Evolutionary conservation across 768 basidiomycete genomes (phyloP).

Genomic region (Obba rivulosa): DNA sequence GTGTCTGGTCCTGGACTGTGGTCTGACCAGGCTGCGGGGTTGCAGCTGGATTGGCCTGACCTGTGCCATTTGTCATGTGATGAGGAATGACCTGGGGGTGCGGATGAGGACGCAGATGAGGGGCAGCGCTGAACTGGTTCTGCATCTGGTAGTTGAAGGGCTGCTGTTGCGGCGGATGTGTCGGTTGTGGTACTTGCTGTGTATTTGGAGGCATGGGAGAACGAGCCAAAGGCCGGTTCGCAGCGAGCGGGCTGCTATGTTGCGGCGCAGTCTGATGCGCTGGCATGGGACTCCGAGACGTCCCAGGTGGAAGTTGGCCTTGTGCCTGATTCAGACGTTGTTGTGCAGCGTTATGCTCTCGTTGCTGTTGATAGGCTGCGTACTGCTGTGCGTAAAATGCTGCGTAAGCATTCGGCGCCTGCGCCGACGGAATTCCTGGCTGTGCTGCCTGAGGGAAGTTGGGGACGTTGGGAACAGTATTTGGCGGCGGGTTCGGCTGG

Average conservation of each 20-base stretch:
- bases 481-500: constrained; percentile 4
- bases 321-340: constrained; percentile 16
- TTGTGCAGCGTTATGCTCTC: constrained; percentile 9
- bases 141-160: constrained; percentile 5
- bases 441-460: constrained; percentile 1
- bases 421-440: not conserved
- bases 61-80: constrained; percentile 7
- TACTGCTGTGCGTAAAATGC: constrained; percentile 4
- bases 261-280: constrained; percentile 8
- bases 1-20: constrained; percentile 7
- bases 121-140: constrained; percentile 7
- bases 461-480: constrained; percentile 4
- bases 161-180: constrained; percentile 20
- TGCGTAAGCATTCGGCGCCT: constrained; percentile 1
- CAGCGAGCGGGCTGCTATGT: constrained; percentile 15
- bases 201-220: constrained; percentile 17
- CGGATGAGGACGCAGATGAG: constrained; percentile 9
- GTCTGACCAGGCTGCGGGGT: constrained; percentile 7
- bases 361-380: constrained; percentile 8
- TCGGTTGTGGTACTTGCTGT: constrained; percentile 9
- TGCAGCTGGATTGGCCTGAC: constrained; percentile 6
- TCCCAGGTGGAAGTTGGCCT: constrained; percentile 13
- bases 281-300: constrained; percentile 16
- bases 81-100: constrained; percentile 13
- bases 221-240: constrained; percentile 12